A percentile compares a stretch with the other conserved stretches of the same genome.
phyloP scores from a whole-genome alignment of 2,329 filamentous ascomycete genomes.

The Grosmannia penicillata region DNA sequence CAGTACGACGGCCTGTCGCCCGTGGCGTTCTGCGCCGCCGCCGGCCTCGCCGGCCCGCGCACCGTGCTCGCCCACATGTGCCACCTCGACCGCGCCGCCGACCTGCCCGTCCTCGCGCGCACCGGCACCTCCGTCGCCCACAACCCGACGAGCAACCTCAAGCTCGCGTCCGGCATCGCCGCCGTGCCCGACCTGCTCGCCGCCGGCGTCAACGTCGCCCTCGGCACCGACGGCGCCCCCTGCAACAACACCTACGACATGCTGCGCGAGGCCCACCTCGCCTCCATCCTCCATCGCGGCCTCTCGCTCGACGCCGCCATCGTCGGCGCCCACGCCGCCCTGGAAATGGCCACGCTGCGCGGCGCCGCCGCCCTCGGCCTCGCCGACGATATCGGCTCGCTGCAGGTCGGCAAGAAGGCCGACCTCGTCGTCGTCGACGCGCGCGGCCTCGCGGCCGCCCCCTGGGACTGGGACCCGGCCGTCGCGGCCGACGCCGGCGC shows the following conservation, averaged over 20 bases:
- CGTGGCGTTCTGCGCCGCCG: constrained; percentile 22
- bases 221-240: constrained; percentile 38
- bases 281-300: constrained; percentile 32
- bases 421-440: constrained; percentile 20
- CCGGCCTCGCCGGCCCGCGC: constrained; percentile 21
- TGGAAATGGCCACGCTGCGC: constrained; percentile 37
- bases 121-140: constrained; percentile 31
- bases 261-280: constrained; percentile 36
- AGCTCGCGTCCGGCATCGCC: constrained; percentile 34
- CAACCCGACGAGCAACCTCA: constrained; percentile 35
- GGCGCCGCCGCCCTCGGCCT: constrained; percentile 32
- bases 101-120: constrained; percentile 21
- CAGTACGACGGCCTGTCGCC: constrained; percentile 26
- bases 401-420: constrained; percentile 28
- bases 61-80: constrained; percentile 38
- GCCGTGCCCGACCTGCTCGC: constrained; percentile 27
- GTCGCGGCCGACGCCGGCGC: background rate
- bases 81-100: constrained; percentile 26
- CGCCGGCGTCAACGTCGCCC: constrained; percentile 26
- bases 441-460: background rate
- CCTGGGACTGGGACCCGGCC: background rate
- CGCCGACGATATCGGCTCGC: constrained; percentile 20
- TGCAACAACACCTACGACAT: constrained; percentile 37
- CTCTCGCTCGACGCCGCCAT: constrained; percentile 23
- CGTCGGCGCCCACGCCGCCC: constrained; percentile 27